Conservation (phyloP, 441 rosid genomes). For the Populus hybrid region DNA sequence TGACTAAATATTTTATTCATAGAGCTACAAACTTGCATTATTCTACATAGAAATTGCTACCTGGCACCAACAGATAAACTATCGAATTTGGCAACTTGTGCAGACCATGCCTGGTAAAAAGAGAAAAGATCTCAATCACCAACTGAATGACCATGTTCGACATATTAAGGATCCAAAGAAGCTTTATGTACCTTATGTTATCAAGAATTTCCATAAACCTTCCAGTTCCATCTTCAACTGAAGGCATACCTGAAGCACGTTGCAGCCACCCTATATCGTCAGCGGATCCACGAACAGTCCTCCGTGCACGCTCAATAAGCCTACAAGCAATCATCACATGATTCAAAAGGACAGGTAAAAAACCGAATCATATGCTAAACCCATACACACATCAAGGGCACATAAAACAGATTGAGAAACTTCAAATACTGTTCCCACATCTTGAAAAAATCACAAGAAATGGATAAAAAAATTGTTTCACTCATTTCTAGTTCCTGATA, state of each 20-base stretch:
- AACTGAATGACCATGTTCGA: conserved; percentile 20
- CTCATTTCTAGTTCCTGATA: not conserved
- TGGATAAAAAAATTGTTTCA: not conserved
- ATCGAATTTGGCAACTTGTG: conserved; percentile 77
- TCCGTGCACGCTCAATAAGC: conserved; percentile 79
- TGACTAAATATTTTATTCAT: not conserved
- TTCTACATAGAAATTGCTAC: conserved; percentile 26
- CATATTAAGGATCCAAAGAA: conserved; percentile 21
- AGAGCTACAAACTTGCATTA: not conserved
- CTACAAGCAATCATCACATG: conserved; percentile 35
- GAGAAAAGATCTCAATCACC: conserved; percentile 20
- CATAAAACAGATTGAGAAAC: not conserved
- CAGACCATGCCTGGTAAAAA: conserved; percentile 76
- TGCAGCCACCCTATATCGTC: conserved; percentile 97
- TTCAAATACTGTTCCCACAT: not conserved
- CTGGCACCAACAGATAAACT: conserved; percentile 93
- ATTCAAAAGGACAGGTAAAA: not conserved
- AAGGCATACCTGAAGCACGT: conserved; percentile 65
- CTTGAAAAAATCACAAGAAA: not conserved
- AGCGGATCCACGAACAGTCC: conserved; percentile 90
- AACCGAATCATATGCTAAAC: not conserved
- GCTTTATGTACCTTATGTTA: conserved; percentile 60
- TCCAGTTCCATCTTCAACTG: conserved; percentile 86
- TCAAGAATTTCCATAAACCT: conserved; percentile 68
- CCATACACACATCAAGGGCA: not conserved